phyloP scores from a whole-genome alignment of 192 early-diverging fungal species.

The Coemansia sp. region DNA sequence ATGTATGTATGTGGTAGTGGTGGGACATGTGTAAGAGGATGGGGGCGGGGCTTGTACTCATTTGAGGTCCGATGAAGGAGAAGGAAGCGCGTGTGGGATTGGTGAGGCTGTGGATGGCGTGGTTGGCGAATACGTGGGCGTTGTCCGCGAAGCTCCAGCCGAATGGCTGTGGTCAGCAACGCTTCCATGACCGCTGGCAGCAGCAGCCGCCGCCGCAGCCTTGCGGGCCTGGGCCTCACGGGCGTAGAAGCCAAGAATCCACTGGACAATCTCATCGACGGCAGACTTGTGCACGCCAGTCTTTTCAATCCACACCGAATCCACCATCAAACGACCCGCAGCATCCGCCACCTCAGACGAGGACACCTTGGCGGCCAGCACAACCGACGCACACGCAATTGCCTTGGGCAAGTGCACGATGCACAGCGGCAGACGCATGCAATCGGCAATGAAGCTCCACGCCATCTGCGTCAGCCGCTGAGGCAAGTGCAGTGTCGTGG shows the following conservation, averaged over 20 bases:
- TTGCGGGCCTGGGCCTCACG: conserved; percentile 38
- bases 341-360: neutral
- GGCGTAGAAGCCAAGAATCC: conserved; percentile 45
- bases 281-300: conserved; percentile 11
- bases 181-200: neutral
- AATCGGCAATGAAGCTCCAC: conserved; percentile 59
- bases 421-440: conserved; percentile 54
- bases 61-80: conserved; percentile 21
- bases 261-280: conserved; percentile 34
- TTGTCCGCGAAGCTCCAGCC: conserved; percentile 19
- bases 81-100: conserved; percentile 18
- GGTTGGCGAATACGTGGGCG: conserved; percentile 30
- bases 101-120: conserved; percentile 13
- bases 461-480: conserved; percentile 45
- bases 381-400: conserved; percentile 53
- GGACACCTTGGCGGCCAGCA: conserved; percentile 37
- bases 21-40: neutral
- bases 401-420: conserved; percentile 46
- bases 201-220: neutral
- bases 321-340: neutral
- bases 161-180: conserved; percentile 1
- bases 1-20: neutral
- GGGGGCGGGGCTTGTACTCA: neutral
- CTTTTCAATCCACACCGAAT: conserved; percentile 33
- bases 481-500: conserved; percentile 19